Conservation (phyloP, 176 grass and related monocot genomes). For the Aegilops speltoides region DNA sequence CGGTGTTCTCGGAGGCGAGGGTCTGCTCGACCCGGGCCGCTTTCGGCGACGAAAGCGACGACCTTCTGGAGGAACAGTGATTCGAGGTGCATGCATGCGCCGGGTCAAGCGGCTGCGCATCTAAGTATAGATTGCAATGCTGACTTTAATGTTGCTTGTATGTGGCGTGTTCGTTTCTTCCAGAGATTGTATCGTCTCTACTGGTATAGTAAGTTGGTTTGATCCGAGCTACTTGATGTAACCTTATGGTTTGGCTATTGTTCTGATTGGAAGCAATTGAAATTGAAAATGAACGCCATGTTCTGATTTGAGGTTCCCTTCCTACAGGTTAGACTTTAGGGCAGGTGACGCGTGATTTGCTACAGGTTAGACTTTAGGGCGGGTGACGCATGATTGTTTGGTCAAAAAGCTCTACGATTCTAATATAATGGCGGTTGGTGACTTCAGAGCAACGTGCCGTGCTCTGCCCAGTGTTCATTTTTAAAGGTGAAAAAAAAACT, state of each 20-base stretch:
- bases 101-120: neutral
- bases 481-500: neutral
- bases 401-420: neutral
- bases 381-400: neutral
- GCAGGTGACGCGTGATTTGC: neutral
- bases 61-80: neutral
- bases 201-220: no score
- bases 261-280: neutral
- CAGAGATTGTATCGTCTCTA: neutral
- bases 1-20: constrained; percentile 43
- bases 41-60: neutral
- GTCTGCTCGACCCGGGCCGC: constrained; percentile 18
- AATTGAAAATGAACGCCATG: neutral
- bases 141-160: neutral
- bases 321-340: neutral
- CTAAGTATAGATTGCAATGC: neutral
- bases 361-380: no score
- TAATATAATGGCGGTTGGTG: neutral
- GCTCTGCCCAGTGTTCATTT: neutral
- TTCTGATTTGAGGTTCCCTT: neutral
- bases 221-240: neutral
- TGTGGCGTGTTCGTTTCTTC: neutral
- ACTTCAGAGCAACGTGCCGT: neutral
- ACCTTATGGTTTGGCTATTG: neutral
- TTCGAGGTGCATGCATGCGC: neutral